A percentile compares a stretch with the other conserved stretches of the same genome.
phyloP scores from a whole-genome alignment of 495 filamentous ascomycete genomes.

The Bacidia gigantensis region DNA sequence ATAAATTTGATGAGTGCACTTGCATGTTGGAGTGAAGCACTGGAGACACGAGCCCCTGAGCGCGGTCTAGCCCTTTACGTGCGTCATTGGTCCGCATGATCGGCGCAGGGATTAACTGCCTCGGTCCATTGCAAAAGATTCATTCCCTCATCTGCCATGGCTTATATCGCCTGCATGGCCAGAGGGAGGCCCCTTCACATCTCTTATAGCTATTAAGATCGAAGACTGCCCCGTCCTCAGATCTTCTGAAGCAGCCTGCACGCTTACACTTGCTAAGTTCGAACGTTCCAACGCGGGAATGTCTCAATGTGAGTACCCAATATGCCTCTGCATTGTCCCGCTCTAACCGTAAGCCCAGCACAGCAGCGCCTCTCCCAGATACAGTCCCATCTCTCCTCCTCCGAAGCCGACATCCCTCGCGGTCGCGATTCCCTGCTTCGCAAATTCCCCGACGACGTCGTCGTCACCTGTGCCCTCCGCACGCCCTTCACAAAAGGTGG shows the following conservation, averaged over 20 bases:
- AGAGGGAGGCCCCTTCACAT: no score
- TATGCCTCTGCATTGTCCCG: not conserved
- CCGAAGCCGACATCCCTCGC: constrained; percentile 24
- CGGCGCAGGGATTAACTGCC: constrained; percentile 5
- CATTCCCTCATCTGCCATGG: not conserved
- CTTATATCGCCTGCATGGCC: no score
- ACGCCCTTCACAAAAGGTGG: constrained; percentile 86
- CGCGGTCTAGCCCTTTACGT: not conserved
- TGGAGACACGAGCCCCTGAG: no score
- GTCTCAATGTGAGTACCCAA: not conserved
- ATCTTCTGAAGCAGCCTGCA: no score
- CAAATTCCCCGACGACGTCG: constrained; percentile 64
- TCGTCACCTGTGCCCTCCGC: constrained; percentile 84
- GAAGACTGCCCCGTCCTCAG: no score
- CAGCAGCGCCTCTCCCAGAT: constrained; percentile 52
- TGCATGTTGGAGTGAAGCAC: no score
- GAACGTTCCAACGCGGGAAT: not conserved
- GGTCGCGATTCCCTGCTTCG: constrained; percentile 40
- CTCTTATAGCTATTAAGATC: no score
- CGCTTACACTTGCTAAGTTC: not conserved
- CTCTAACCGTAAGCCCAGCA: constrained; percentile 23
- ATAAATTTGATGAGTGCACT: no score
- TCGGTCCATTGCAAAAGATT: not conserved
- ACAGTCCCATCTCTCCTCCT: constrained; percentile 42
- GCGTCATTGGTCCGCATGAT: not conserved